Evolutionary conservation across 2,329 filamentous ascomycete genomes (phyloP), one percentile per base, ranked within the genome.

Genomic region (Cytospora mali): DNA sequence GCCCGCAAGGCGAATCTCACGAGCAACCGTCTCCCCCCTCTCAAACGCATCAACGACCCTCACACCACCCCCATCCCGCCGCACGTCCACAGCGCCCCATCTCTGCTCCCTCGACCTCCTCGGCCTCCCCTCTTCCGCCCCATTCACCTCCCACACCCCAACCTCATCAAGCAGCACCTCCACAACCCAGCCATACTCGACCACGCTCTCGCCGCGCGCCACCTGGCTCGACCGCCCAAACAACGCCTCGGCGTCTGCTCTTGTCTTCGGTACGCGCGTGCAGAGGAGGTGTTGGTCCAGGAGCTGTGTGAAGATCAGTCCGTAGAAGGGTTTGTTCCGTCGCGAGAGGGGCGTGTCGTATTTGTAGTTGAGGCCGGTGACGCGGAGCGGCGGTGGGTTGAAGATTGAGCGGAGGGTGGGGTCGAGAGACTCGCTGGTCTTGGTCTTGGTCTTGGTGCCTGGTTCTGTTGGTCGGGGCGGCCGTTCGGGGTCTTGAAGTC

Each of bases 241-340:
- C 2, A 73, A 18, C 21, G 65, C 64, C 66, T 79, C 79, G 2
- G 76, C 79, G 55, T 82, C 81, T 1, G 57, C 70, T 18, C 69
- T 71, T 5, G 69, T 71, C 49, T 75, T 74, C 27, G 82, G 80
- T 0, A 84, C 64, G 3, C 69, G 69, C 5, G 79, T 81, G 63
- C 81, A 79, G 3, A 88, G 73, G 6, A 88, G 66, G 64, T 87
- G 84, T 21, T 87, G 57, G 52, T 85, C 80, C 0, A 85, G 73
- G 49, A 87, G 75, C 71, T 84, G 80, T 6, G 79, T 68, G 65
- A 88, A 88, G 5, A 83, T 77, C 16, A 79, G 74, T 6, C 85
- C 85, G 60, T 85, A 86, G 18, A 76, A 77, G 6, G 83, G 82
- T 64, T 80, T 84, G 64, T 75, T 79, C 58, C 73, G 70, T 10